Conservation (phyloP, 1,284 basidiomycete genomes). For the Microbotryum lychnidis-dioicae region DNA sequence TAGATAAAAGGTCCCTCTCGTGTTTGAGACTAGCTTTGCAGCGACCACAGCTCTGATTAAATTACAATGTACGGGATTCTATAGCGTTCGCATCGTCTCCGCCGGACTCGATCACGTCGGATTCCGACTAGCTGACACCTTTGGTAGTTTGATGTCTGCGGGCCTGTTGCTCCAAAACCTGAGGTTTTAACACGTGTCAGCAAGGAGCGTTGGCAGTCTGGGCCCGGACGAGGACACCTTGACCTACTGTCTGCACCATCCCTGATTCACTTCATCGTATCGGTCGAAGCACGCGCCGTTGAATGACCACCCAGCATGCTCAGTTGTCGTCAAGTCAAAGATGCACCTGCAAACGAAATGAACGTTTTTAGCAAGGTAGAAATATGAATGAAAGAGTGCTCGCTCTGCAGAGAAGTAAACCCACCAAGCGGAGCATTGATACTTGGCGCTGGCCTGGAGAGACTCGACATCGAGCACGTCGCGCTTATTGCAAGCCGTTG, state of each 20-base stretch:
- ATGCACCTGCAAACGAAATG: conserved; percentile 9
- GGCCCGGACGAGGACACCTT: not conserved
- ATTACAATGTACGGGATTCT: no score
- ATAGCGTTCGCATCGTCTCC: no score
- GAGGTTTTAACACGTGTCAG: not conserved
- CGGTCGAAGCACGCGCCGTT: conserved; percentile 18
- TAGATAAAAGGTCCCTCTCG: no score
- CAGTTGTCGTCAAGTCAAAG: conserved; percentile 15
- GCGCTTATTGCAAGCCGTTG: conserved; percentile 1
- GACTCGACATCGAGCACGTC: not conserved
- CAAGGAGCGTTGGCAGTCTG: no score
- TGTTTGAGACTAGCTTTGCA: no score
- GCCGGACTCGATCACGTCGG: no score
- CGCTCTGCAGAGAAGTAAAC: not conserved
- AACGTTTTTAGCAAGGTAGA: not conserved
- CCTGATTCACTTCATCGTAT: conserved; percentile 6
- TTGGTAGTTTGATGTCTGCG: conserved; percentile 8
- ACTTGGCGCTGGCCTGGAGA: conserved; percentile 12
- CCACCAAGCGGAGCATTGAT: conserved; percentile 20
- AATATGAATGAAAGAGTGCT: not conserved
- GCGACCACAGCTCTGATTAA: no score
- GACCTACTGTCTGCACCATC: conserved; percentile 21
- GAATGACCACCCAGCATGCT: conserved; percentile 19
- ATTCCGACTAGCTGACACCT: not conserved
- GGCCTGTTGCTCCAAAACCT: conserved; percentile 20